Evolutionary conservation across 208 protist genomes (phyloP).

Genomic region (Trypanosoma rangeli): DNA sequence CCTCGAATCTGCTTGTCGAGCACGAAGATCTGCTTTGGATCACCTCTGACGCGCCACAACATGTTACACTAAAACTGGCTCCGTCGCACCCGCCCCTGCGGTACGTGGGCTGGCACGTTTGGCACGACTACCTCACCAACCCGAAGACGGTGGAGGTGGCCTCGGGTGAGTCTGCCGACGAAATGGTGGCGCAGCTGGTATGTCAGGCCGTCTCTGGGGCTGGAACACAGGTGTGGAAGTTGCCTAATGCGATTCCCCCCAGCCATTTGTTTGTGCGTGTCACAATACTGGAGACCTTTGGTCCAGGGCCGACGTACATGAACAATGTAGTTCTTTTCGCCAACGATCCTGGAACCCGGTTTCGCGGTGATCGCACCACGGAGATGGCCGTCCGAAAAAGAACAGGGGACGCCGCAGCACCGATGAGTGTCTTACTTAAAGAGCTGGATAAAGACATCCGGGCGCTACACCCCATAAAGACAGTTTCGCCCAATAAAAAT

Average conservation of each 20-base stretch:
- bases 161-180: constrained; percentile 43
- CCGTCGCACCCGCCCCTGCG: constrained; percentile 58
- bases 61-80: constrained; percentile 61
- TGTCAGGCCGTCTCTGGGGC: constrained; percentile 76
- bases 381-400: neutral
- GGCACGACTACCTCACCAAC: constrained; percentile 86
- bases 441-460: constrained; percentile 86
- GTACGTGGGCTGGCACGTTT: constrained; percentile 86
- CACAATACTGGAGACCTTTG: constrained; percentile 72
- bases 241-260: constrained; percentile 62
- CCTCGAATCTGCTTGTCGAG: constrained; percentile 65
- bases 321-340: constrained; percentile 80
- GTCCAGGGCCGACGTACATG: constrained; percentile 79
- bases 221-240: constrained; percentile 83
- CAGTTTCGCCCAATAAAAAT: constrained; percentile 61
- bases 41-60: constrained; percentile 73
- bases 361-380: constrained; percentile 22
- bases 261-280: constrained; percentile 67
- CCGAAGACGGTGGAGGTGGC: constrained; percentile 76
- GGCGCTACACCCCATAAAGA: constrained; percentile 73
- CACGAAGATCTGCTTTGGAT: constrained; percentile 80
- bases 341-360: constrained; percentile 62
- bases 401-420: constrained; percentile 20
- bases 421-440: constrained; percentile 73
- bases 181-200: constrained; percentile 51